Conservation (phyloP, 2,329 filamentous ascomycete species). For the Grosmannia clavigera region DNA sequence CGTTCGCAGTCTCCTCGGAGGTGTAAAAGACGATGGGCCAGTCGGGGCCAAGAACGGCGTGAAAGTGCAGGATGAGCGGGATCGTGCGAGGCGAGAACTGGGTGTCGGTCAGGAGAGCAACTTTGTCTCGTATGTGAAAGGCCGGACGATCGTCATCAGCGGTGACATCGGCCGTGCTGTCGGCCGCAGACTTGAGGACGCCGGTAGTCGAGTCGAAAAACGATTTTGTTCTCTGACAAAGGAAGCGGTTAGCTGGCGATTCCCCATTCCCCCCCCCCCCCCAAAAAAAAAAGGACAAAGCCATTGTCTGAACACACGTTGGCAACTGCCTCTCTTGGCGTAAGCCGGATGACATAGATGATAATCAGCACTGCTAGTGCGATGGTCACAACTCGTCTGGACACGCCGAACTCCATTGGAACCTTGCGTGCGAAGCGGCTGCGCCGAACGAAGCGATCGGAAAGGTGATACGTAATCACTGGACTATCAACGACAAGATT, state of each 20-base stretch:
- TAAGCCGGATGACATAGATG: constrained; percentile 11
- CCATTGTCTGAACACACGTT: background rate
- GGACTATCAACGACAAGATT: background rate
- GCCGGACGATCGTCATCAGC: background rate
- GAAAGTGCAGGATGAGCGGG: constrained; percentile 20
- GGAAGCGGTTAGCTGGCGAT: too few species aligned
- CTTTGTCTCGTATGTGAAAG: constrained; percentile 9
- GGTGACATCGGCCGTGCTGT: background rate
- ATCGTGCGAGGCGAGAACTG: constrained; percentile 33
- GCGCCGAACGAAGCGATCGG: background rate
- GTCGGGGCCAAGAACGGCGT: constrained; percentile 23
- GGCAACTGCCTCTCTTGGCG: constrained; percentile 6
- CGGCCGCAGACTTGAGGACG: background rate
- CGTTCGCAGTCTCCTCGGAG: constrained; percentile 15
- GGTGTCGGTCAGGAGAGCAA: constrained; percentile 18
- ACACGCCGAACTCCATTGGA: constrained; percentile 10
- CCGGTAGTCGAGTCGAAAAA: background rate
- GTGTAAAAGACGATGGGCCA: constrained; percentile 34
- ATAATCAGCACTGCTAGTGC: constrained; percentile 8
- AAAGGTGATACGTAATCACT: background rate
- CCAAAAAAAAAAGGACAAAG: background rate
- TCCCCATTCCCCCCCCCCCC: too few species aligned
- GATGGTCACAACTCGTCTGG: constrained; percentile 7
- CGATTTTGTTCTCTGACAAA: constrained; percentile 4
- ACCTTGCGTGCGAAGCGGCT: background rate